Base-by-base conservation (phyloP, 2,329 filamentous ascomycete genomes). In the Penicillium glabrum region DNA sequence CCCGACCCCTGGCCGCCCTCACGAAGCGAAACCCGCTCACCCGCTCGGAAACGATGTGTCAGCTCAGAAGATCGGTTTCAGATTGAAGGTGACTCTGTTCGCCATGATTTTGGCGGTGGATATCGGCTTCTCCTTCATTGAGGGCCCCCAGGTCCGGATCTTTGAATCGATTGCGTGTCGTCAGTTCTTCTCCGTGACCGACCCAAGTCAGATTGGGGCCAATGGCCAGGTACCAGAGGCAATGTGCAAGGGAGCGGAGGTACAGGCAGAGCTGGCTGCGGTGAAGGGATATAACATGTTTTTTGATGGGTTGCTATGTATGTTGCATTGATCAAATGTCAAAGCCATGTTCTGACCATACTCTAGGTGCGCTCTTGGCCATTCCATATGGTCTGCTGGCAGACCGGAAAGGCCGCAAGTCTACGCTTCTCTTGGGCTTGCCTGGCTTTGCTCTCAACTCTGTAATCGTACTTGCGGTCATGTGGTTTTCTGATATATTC, bases 221-320 rank as follows among this genome's bases (percentile, higher is more conserved):
- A 69, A 76, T 57, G 77, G 78, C 13, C 69, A 72, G 24, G 75
- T 83, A 16, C 68, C 74, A 1, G 80, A 83, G 69, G 69, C 72
- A n/a, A 61, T 78, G 60, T 83, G 80, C 66, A 83, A 83, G 68
- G 67, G 77, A n/a, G 73, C 77, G 31, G 72, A 71, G 43, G 73
- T 83, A 21, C 80, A 82, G 61, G 72, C 78, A 46, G 75, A 79
- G 64, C 61, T 82, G 61, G 80, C 80, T 1, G 77, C 77, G 52
- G 77, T 83, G 13, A 80, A 81, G 60, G 80, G 79, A 2, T 80
- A 79, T 69, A 74, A 77, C 65, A 78, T 79, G 58, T 79, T 79
- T 53, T 82, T 80, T 57, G 77, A 80, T 62, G 77, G 74, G 4
- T 56, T 75, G 29, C 57, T 75, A 37, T 74, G 75, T 74, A 72